These are phyloP conservation scores for Buxus sempervirens DNA, from an alignment of 164 flowering plant genomes.

Conservation along the genomic window DNA sequence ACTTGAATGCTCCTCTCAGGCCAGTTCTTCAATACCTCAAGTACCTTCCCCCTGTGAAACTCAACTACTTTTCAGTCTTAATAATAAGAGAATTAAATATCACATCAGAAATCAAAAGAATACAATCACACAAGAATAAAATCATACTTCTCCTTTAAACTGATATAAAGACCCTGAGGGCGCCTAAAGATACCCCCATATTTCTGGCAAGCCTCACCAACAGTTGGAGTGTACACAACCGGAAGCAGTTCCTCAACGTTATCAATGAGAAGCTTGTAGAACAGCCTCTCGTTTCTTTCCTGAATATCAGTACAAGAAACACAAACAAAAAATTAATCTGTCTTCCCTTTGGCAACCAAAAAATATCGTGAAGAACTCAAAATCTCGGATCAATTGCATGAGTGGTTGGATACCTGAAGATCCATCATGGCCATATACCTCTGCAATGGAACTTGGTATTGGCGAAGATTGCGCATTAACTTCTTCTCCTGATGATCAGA, in stretches of 20 bases:
- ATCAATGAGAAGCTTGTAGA: constrained; percentile 79
- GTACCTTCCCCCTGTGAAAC: constrained; percentile 62
- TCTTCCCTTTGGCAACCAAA: not conserved
- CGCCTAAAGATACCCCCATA: constrained; percentile 82
- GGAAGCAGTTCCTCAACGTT: constrained; percentile 85
- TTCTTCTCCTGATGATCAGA: constrained; percentile 57
- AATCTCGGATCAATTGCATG: not conserved
- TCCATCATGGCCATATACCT: constrained; percentile 78
- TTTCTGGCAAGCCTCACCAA: constrained; percentile 92
- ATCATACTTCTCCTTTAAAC: constrained; percentile 74
- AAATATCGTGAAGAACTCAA: not conserved
- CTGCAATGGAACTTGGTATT: constrained; percentile 76
- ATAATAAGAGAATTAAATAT: not conserved
- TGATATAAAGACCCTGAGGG: constrained; percentile 85
- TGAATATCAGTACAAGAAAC: constrained; percentile 19
- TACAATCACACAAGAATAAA: not conserved
- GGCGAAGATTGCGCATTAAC: constrained; percentile 57
- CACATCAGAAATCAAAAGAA: not conserved
- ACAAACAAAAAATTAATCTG: not conserved
- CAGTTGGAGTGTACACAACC: constrained; percentile 79
- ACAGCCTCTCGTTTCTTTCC: constrained; percentile 84
- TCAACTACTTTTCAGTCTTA: not conserved
- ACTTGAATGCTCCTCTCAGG: constrained; percentile 85
- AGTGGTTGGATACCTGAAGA: constrained; percentile 46
- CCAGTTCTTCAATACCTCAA: constrained; percentile 87